Conservation (phyloP, 2,329 filamentous ascomycete species). For the Fusarium anthophilum region DNA sequence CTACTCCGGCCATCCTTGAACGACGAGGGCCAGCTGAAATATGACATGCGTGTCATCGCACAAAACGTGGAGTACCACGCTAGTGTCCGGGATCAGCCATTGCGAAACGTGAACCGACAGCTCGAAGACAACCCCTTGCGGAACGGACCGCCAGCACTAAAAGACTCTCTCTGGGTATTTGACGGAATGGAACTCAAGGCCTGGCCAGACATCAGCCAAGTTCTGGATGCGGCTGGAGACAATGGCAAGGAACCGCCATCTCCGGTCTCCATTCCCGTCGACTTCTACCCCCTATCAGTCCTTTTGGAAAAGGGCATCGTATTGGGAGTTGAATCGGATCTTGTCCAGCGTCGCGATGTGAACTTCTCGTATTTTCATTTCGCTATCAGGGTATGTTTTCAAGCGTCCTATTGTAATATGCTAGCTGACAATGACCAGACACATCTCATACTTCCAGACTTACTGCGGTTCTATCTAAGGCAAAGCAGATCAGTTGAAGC, state of each 20-base stretch:
- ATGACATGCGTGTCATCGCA: conserved; percentile 96
- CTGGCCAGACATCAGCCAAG: conserved; percentile 89
- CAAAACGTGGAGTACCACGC: conserved; percentile 97
- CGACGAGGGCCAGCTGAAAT: conserved; percentile 86
- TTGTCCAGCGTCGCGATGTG: conserved; percentile 92
- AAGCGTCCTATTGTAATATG: background rate
- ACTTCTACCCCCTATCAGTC: conserved; percentile 93
- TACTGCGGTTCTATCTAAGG: conserved; percentile 81
- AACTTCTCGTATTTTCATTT: conserved; percentile 92
- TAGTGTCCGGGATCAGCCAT: conserved; percentile 85
- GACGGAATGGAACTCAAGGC: conserved; percentile 86
- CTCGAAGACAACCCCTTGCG: conserved; percentile 38
- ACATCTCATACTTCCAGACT: conserved; percentile 89
- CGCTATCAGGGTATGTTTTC: conserved; percentile 76
- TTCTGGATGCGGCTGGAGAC: conserved; percentile 76
- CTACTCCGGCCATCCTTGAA: conserved; percentile 87
- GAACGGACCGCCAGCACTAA: conserved; percentile 61
- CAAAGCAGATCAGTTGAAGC: conserved; percentile 83
- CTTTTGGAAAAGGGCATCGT: conserved; percentile 90
- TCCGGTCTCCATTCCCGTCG: conserved; percentile 81
- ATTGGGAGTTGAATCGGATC: conserved; percentile 88
- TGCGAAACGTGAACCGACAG: conserved; percentile 47
- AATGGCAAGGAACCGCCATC: conserved; percentile 74
- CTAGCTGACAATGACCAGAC: conserved; percentile 63
- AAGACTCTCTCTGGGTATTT: conserved; percentile 94